Evolutionary conservation across 805 yeast genomes (phyloP).

Genomic region (Starmera dryadoides): DNA sequence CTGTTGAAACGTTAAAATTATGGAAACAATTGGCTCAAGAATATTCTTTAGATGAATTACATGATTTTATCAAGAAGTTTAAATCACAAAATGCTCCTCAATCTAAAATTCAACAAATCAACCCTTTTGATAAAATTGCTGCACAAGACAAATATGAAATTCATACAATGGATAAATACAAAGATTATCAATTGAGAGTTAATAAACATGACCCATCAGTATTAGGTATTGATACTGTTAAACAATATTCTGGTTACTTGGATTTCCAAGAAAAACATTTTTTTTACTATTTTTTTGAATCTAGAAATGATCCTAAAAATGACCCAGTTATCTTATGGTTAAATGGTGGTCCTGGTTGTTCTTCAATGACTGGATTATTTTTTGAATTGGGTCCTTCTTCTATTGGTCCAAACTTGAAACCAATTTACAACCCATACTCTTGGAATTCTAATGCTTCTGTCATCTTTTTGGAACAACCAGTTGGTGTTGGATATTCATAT

Average conservation of each 20-base stretch:
- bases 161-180: background rate
- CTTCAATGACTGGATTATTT: constrained; percentile 82
- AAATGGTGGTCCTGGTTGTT: constrained; percentile 96
- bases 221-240: constrained; percentile 72
- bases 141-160: background rate
- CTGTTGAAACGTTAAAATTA: background rate
- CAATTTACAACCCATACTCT: constrained; percentile 73
- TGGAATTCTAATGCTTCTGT: constrained; percentile 92
- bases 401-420: constrained; percentile 55
- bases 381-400: constrained; percentile 90
- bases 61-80: background rate
- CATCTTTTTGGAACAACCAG: constrained; percentile 90
- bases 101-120: background rate
- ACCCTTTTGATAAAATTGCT: background rate
- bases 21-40: background rate
- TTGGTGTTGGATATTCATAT: constrained; percentile 86
- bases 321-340: constrained; percentile 88
- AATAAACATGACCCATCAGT: constrained; percentile 5
- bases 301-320: constrained; percentile 75
- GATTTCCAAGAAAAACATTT: constrained; percentile 75
- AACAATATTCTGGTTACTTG: constrained; percentile 78
- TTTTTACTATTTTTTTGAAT: constrained; percentile 85
- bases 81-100: background rate
- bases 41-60: background rate
- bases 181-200: background rate